These are phyloP conservation scores for Chlamydomonas sp. DNA, from an alignment of 139 green algal species.

Conservation along the genomic window DNA sequence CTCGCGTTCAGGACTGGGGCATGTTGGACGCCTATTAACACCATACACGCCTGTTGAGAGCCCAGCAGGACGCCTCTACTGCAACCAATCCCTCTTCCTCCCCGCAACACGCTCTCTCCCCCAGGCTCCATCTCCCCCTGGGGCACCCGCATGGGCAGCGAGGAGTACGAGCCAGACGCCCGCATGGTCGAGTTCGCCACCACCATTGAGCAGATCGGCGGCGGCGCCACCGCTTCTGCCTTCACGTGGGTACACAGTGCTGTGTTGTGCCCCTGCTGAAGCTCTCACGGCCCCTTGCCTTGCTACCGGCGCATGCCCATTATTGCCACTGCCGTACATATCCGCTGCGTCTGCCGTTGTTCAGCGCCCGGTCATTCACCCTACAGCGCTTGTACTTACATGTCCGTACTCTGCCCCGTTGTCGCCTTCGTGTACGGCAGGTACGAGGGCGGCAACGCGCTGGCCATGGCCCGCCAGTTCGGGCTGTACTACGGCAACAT, in stretches of 20 bases:
- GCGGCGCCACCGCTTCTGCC: neutral
- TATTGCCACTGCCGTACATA: too few species aligned
- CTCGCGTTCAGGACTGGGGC: too few species aligned
- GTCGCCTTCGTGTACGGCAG: neutral
- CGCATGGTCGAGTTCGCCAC: neutral
- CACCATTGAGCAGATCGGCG: slow-evolving; percentile 1
- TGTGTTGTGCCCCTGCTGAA: neutral
- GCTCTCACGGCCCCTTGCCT: too few species aligned
- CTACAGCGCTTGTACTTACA: too few species aligned
- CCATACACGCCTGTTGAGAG: neutral
- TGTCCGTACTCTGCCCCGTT: too few species aligned
- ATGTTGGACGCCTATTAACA: neutral
- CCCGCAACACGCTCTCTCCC: neutral
- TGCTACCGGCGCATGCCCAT: too few species aligned
- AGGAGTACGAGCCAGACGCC: slow-evolving; percentile 54
- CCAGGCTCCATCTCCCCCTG: slow-evolving; percentile 47
- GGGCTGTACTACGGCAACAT: slow-evolving; percentile 28
- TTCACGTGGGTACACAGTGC: neutral
- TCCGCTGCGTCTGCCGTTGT: too few species aligned
- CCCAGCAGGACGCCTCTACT: too few species aligned
- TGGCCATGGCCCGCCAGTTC: slow-evolving; percentile 7
- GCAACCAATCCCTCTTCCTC: neutral
- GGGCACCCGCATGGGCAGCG: slow-evolving; percentile 47
- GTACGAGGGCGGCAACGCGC: slow-evolving; percentile 7
- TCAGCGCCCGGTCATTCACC: too few species aligned